Percentiles rank a stretch among this genome's conserved stretches.
Conservation (phyloP, 2,329 filamentous ascomycete genomes). For the Monascus ruber region DNA sequence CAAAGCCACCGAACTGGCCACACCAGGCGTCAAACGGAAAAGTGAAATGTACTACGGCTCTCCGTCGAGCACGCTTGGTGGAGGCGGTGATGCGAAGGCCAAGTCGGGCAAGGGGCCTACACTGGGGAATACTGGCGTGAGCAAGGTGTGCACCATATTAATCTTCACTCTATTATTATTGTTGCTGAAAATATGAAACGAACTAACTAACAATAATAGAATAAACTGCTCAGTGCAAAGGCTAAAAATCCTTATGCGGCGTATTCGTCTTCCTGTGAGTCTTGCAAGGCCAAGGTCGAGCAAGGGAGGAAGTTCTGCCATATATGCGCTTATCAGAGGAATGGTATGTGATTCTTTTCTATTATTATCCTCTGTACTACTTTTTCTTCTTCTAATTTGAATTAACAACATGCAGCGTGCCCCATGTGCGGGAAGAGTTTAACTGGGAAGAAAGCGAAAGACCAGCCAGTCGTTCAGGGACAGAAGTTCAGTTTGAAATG, state of each 20-base stretch:
- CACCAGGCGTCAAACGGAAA: conserved; percentile 56
- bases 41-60: conserved; percentile 56
- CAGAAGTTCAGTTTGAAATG: conserved; percentile 55
- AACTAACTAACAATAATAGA: conserved; percentile 29
- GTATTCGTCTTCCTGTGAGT: conserved; percentile 50
- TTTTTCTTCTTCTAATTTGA: neutral
- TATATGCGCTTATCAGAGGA: conserved; percentile 51
- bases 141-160: conserved; percentile 38
- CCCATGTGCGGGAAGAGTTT: conserved; percentile 51
- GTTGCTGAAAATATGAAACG: neutral
- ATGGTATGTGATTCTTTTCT: conserved; percentile 35
- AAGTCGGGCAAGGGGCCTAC: conserved; percentile 33
- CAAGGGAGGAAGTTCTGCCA: conserved; percentile 51
- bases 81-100: conserved; percentile 24
- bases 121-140: conserved; percentile 46
- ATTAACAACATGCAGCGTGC: conserved; percentile 37
- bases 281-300: conserved; percentile 54
- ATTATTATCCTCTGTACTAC: neutral
- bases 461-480: conserved; percentile 45
- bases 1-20: conserved; percentile 50
- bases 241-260: conserved; percentile 57
- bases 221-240: conserved; percentile 52
- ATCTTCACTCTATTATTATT: neutral
- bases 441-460: conserved; percentile 34
- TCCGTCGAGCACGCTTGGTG: conserved; percentile 28